A percentile compares a stretch with the other conserved stretches of the same genome.
Evolutionary conservation across 2,329 filamentous ascomycete species (phyloP).

Genomic region (Nemania abortiva): DNA sequence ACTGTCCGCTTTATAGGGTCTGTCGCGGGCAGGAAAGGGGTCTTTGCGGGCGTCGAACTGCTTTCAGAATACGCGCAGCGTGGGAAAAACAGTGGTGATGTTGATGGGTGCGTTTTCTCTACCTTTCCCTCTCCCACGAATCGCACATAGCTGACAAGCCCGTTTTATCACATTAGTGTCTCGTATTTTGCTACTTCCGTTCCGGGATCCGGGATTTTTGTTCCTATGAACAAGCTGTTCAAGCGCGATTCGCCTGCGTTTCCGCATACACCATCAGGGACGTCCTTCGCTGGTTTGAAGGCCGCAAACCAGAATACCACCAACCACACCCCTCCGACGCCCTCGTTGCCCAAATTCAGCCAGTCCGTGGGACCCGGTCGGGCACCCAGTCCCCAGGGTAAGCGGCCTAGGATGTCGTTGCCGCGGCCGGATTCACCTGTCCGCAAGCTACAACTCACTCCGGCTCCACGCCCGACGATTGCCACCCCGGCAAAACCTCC

Average conservation of each 20-base stretch:
- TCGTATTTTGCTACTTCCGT: constrained; percentile 85
- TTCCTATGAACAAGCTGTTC: constrained; percentile 84
- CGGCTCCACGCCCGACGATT: constrained; percentile 68
- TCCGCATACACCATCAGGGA: constrained; percentile 77
- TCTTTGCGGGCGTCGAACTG: constrained; percentile 93
- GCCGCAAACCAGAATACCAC: constrained; percentile 68
- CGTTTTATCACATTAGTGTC: constrained; percentile 58
- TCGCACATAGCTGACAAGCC: constrained; percentile 29
- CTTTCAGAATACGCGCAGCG: constrained; percentile 81
- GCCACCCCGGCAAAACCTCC: constrained; percentile 65
- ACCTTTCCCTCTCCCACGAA: constrained; percentile 27
- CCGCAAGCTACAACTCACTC: constrained; percentile 74
- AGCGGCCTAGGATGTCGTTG: constrained; percentile 80
- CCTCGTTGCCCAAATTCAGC: constrained; percentile 82
- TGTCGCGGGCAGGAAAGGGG: constrained; percentile 89
- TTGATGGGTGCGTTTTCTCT: constrained; percentile 77
- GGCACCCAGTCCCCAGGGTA: constrained; percentile 77
- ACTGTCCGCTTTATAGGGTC: constrained; percentile 88
- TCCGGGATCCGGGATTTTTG: constrained; percentile 90
- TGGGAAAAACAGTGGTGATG: constrained; percentile 96
- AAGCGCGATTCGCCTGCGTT: constrained; percentile 72
- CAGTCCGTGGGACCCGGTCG: constrained; percentile 85
- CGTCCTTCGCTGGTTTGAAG: constrained; percentile 66
- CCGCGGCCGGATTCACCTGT: constrained; percentile 89
- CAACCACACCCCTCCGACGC: constrained; percentile 73